A percentile compares a stretch with the other conserved stretches of the same genome.
phyloP scores from a whole-genome alignment of 2,329 filamentous ascomycete species.

The Rachicladosporium sp. region DNA sequence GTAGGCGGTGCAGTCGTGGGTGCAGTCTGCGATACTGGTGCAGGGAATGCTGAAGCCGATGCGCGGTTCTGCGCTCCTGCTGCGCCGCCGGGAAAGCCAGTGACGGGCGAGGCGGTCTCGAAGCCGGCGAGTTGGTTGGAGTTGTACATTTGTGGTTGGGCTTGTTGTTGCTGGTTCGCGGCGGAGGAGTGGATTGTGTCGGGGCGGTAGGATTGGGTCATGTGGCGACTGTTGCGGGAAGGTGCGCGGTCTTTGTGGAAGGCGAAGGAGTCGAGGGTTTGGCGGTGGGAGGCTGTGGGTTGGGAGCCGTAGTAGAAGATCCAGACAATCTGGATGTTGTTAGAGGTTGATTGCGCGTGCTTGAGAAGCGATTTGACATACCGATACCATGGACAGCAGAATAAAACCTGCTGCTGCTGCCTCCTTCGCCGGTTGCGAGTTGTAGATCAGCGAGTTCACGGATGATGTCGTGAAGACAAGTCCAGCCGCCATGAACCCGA shows the following conservation, averaged over 20 bases:
- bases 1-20: constrained; percentile 5
- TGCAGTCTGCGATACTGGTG: constrained; percentile 7
- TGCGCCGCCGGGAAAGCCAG: constrained; percentile 48
- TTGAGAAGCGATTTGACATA: constrained; percentile 37
- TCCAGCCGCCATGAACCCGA: constrained; percentile 72
- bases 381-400: constrained; percentile 80
- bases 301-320: constrained; percentile 98
- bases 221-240: constrained; percentile 51
- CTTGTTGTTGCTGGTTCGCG: constrained; percentile 11
- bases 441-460: constrained; percentile 78
- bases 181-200: constrained; percentile 61
- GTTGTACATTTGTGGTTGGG: constrained; percentile 91
- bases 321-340: constrained; percentile 66
- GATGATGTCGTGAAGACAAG: constrained; percentile 76
- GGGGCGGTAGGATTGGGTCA: constrained; percentile 68
- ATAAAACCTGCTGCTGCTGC: constrained; percentile 89
- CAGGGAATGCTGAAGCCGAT: constrained; percentile 33
- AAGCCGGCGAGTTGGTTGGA: constrained; percentile 90
- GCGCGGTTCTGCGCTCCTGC: constrained; percentile 34
- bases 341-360: constrained; percentile 9
- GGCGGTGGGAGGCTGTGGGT: constrained; percentile 70
- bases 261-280: constrained; percentile 91
- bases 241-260: constrained; percentile 69
- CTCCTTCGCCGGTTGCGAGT: constrained; percentile 54
- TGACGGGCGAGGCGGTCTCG: constrained; percentile 83